phyloP scores from a whole-genome alignment of 2,329 filamentous ascomycete species.

The Trichothecium sympodiale region DNA sequence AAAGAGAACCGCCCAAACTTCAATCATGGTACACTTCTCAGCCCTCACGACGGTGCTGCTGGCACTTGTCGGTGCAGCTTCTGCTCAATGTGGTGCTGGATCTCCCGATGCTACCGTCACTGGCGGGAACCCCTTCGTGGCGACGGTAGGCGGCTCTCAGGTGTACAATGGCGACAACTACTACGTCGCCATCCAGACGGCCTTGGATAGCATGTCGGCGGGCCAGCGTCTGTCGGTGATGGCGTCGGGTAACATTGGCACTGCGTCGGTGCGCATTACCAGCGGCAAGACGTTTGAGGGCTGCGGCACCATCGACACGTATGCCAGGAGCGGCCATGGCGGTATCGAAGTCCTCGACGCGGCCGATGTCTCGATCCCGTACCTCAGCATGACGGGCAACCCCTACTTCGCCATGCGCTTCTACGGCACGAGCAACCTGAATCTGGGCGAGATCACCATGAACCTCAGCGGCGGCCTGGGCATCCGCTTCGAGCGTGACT shows the following conservation, averaged over 20 bases:
- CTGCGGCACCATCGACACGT: slow-evolving; percentile 2
- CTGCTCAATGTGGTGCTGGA: slow-evolving; percentile 33
- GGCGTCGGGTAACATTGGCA: slow-evolving; percentile 2
- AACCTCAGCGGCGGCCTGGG: slow-evolving; percentile 5
- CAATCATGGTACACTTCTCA: slow-evolving; percentile 19
- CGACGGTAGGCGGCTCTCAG: background rate
- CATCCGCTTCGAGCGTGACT: slow-evolving; percentile 4
- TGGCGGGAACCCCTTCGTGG: slow-evolving; percentile 14
- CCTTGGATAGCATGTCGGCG: background rate
- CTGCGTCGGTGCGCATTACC: background rate
- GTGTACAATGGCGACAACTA: slow-evolving; percentile 3
- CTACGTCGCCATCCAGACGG: slow-evolving; percentile 4
- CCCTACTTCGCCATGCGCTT: slow-evolving; percentile 3
- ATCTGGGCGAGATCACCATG: slow-evolving; percentile 2
- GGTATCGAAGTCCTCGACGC: background rate
- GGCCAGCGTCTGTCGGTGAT: slow-evolving; percentile 1
- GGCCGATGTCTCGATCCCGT: slow-evolving; percentile 3
- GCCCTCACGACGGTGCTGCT: slow-evolving; percentile 23
- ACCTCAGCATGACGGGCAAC: slow-evolving; percentile 4
- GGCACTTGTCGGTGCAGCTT: slow-evolving; percentile 23
- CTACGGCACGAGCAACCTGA: slow-evolving; percentile 2
- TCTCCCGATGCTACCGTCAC: slow-evolving; percentile 31
- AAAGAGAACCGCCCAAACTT: too few relatives aligned
- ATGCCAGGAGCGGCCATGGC: background rate
- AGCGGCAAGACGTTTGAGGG: slow-evolving; percentile 5